Evolutionary conservation across 495 filamentous ascomycete genomes (phyloP).

Genomic region (Niebla homalea): DNA sequence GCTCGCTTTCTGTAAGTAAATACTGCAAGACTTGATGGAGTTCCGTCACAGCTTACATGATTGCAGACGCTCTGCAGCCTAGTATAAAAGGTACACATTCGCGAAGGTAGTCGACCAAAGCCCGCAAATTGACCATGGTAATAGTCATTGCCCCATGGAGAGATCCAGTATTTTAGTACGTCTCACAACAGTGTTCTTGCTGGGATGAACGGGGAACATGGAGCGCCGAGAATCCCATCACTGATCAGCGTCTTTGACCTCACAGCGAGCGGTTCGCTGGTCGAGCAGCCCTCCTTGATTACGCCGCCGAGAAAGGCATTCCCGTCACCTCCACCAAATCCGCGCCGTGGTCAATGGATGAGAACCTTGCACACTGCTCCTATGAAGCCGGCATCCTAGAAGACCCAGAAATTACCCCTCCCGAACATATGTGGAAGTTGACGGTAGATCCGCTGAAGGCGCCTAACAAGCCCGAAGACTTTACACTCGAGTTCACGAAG

Average conservation of each 20-base stretch:
- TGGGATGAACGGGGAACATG: no score
- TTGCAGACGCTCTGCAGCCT: conserved; percentile 57
- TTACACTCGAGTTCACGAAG: conserved; percentile 73
- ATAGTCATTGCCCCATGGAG: conserved; percentile 87
- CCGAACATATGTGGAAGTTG: conserved; percentile 74
- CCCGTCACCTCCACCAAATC: conserved; percentile 80
- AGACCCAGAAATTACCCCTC: conserved; percentile 49
- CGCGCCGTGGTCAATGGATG: conserved; percentile 54
- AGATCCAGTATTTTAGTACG: conserved; percentile 57
- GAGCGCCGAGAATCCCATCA: neutral
- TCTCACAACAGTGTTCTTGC: conserved; percentile 3
- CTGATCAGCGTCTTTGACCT: neutral
- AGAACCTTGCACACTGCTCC: conserved; percentile 61
- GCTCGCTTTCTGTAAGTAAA: conserved; percentile 31
- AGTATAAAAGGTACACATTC: conserved; percentile 31
- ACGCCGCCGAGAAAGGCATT: conserved; percentile 62
- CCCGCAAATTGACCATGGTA: conserved; percentile 27
- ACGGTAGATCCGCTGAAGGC: conserved; percentile 67
- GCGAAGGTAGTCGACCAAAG: conserved; percentile 42
- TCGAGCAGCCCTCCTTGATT: conserved; percentile 79
- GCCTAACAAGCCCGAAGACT: conserved; percentile 61
- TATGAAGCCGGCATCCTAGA: conserved; percentile 80
- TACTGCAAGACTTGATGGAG: conserved; percentile 50
- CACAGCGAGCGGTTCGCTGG: conserved; percentile 54
- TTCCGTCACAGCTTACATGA: conserved; percentile 46